A percentile compares a stretch with the other conserved stretches of the same genome.
phyloP scores from a whole-genome alignment of 2,329 filamentous ascomycete species.

The Phoma sp. region DNA sequence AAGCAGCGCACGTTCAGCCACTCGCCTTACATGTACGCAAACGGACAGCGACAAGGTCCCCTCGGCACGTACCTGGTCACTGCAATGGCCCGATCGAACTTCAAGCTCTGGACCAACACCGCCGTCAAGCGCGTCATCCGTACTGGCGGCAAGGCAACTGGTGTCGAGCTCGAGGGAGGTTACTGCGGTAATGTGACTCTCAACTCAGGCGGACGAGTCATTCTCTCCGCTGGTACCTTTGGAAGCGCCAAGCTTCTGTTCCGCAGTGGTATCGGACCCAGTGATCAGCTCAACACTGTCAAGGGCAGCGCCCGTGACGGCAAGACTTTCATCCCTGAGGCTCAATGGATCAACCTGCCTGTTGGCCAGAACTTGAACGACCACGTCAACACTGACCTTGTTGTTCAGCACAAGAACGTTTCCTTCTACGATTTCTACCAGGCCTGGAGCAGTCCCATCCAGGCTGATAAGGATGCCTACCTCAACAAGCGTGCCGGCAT shows the following conservation, averaged over 20 bases:
- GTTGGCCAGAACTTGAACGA: slow-evolving; percentile 60
- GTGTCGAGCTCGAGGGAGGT: slow-evolving; percentile 71
- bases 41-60: slow-evolving; percentile 72
- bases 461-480: slow-evolving; percentile 49
- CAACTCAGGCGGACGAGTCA: slow-evolving; percentile 66
- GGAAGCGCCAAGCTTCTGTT: slow-evolving; percentile 73
- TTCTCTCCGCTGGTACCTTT: slow-evolving; percentile 72
- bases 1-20: slow-evolving; percentile 71
- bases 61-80: slow-evolving; percentile 73
- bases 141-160: slow-evolving; percentile 65
- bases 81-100: slow-evolving; percentile 66
- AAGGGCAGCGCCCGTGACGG: slow-evolving; percentile 52
- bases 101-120: slow-evolving; percentile 70
- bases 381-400: slow-evolving; percentile 63
- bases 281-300: slow-evolving; percentile 54
- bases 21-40: slow-evolving; percentile 70
- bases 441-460: slow-evolving; percentile 58
- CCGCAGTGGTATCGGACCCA: slow-evolving; percentile 71
- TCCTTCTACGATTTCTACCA: slow-evolving; percentile 70
- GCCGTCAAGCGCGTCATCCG: slow-evolving; percentile 71
- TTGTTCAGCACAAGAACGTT: slow-evolving; percentile 59
- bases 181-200: slow-evolving; percentile 66
- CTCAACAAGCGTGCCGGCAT: slow-evolving; percentile 62
- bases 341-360: slow-evolving; percentile 59
- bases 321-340: slow-evolving; percentile 50